Base-by-base conservation (phyloP, 2,329 filamentous ascomycete species). In the Talaromyces marneffei region DNA sequence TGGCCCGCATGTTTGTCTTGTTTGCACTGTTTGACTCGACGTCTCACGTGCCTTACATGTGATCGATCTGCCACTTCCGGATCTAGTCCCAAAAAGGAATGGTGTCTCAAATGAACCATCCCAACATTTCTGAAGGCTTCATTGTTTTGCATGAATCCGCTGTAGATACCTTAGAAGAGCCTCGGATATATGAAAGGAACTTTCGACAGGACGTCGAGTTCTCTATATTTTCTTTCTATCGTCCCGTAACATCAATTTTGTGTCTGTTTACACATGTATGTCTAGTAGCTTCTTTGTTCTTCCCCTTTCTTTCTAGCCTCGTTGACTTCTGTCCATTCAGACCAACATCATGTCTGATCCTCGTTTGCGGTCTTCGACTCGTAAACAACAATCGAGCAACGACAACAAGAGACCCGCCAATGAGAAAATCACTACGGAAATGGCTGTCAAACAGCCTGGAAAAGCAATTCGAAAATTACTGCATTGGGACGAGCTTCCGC, bases 401-500 rank as follows among this genome's bases (percentile, higher is more conserved):
- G 57, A 50, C 23, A 55, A 8, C 20, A 56, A 63, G 57, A 54
- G 62, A 31, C 62, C 54, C 68, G 63, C 62, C 66, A 69, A 65
- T 65, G 68, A 59, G 65, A 64, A 46, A 50, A 16, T 65, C 33
- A 64, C 71, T 42, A 64, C 69, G 42, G 64, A 68, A 56, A 60
- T 66, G 33, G 68, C 71, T 20, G 59, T 72, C 12, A 70, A 71
- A 57, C 64, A 69, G 48, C 71, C 72, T 52, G 67, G 69, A 20
- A 63, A 67, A 23, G 65, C 68, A 52, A 65, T 74, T 57, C 71
- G 67, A 53, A 72, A 66, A 46, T 73, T 78, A 35, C 71, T 83
- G 35, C 75, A 81, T 62, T 84, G 76, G 81, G 75, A 79, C 66
- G 83, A 79, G 70, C 76, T 80, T 20, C 81, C 79, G 5, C 74